phyloP scores from a whole-genome alignment of 768 basidiomycete species.

The Serendipita sp. region DNA sequence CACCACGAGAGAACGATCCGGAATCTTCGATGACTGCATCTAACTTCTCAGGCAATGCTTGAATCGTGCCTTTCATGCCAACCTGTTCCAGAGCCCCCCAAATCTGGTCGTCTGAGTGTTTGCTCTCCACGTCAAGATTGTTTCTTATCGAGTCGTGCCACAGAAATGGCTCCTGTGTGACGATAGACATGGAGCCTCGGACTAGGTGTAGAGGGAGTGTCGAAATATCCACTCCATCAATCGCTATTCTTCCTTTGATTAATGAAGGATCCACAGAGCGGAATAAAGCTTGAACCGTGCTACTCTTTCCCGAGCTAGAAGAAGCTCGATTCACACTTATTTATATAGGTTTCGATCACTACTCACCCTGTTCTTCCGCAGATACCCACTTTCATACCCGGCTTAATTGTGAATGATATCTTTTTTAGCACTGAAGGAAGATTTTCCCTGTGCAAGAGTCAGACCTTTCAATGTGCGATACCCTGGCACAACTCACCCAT shows the following conservation, averaged over 20 bases:
- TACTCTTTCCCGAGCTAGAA: slow-evolving; percentile 6
- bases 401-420: background rate
- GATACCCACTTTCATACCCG: slow-evolving; percentile 8
- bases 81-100: slow-evolving; percentile 8
- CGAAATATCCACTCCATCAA: slow-evolving; percentile 8
- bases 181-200: background rate
- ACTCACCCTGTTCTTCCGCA: slow-evolving; percentile 8
- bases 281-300: background rate
- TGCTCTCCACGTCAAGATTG: background rate
- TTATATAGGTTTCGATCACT: background rate
- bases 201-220: background rate
- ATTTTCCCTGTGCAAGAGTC: background rate
- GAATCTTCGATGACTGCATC: background rate
- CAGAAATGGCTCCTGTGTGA: slow-evolving; percentile 4
- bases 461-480: background rate
- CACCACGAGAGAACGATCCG: slow-evolving; percentile 8
- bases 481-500: background rate
- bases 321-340: background rate
- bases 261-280: background rate
- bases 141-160: slow-evolving; percentile 6
- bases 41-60: background rate
- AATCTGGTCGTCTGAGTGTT: background rate
- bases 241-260: slow-evolving; percentile 2
- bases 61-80: slow-evolving; percentile 4
- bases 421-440: slow-evolving; percentile 6